Conservation (phyloP, 75 land plant genomes). For the Cryptomeria japonica region DNA sequence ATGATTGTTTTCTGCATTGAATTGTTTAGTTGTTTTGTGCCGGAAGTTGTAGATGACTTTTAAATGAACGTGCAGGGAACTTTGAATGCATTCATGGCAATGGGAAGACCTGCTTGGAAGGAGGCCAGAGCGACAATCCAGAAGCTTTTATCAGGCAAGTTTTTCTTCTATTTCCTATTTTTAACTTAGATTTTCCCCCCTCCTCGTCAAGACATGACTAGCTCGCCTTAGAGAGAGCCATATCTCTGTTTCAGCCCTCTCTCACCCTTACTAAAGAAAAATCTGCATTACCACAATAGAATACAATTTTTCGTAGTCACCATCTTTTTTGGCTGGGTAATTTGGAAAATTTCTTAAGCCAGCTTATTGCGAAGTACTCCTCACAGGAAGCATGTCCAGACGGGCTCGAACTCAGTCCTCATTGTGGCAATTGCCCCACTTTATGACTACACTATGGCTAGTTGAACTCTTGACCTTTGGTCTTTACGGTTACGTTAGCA, state of each 20-base stretch:
- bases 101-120: constrained; percentile 98
- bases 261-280: background rate
- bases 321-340: background rate
- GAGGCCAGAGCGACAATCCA: constrained; percentile 88
- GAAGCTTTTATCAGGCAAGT: constrained; percentile 80
- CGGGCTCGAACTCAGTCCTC: background rate
- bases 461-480: background rate
- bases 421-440: background rate
- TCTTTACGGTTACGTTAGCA: background rate
- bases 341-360: background rate
- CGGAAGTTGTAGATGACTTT: background rate
- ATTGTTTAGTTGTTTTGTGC: background rate
- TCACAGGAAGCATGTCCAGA: background rate
- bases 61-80: constrained; percentile 44
- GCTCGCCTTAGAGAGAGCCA: background rate
- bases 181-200: background rate
- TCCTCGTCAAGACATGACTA: background rate
- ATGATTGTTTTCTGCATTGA: background rate
- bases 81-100: constrained; percentile 71
- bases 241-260: background rate
- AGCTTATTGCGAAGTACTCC: background rate
- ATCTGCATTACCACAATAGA: background rate
- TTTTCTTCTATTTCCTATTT: background rate
- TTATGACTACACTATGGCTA: background rate
- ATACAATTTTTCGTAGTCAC: background rate